Evolutionary conservation across 495 filamentous ascomycete species (phyloP), one percentile per base, ranked within the genome.

Genomic region (Monascus purpureus): DNA sequence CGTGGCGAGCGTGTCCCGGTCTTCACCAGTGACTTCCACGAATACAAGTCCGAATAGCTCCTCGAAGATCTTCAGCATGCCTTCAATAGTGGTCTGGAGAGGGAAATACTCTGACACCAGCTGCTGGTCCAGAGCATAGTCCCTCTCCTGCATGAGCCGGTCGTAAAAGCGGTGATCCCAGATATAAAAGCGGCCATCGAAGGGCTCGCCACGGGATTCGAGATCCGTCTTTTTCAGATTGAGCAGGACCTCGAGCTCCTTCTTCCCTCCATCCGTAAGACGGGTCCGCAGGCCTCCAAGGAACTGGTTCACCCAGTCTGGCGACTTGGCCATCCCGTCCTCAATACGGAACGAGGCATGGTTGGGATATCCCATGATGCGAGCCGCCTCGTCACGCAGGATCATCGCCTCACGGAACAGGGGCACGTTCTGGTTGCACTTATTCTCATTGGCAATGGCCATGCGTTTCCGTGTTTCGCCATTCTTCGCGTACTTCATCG

Each of bases 251-350:
- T 72, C 57, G 31, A 77, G 73, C 55, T 97, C 90, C 50, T 78
- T 72, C 43, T 64, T 52, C 11, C 88, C 90, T 15, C 86, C 88
- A 11, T 78, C 68, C 1, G 75, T 69, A 30, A 97, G 61, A 26
- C 80, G 72, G 8, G 57, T 55, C 35, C 83, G 75, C 41, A 97
- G 62, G 53, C 93, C 88, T 5, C 67, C 73, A 13, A 97, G 54
- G 55, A 97, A 95, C 33, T 73, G 70, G 44, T 86, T 62, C 0
- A 97, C 92, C 0, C 78, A 84, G 57, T 83, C 72, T 0, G 86
- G 75, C 1, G 74, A 80, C 67, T 96, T 95, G 35, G 86, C 86
- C 92, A 97, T 97, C 70, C 93, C 95, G 37, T 90, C 82, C 53
- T 94, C 88, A 28, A 97, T 81, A 19, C 72, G 68, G 66, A 93